phyloP scores from a whole-genome alignment of 176 grass and related monocot genomes.

The Lolium multiflorum region DNA sequence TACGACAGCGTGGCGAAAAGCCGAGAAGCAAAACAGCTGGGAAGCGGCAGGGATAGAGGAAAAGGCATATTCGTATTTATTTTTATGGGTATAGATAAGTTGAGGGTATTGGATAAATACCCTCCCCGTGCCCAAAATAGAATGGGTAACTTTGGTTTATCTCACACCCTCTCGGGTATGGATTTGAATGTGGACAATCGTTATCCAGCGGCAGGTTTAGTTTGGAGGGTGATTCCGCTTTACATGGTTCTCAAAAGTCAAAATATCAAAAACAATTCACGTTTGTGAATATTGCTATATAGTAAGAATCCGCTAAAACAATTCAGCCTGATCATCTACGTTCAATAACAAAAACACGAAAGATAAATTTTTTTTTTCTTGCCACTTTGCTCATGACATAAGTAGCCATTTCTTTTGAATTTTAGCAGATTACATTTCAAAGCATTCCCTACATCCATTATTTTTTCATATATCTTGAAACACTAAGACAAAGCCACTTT shows the following conservation, averaged over 20 bases:
- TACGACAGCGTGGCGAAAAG: not conserved
- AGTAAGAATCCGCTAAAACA: not conserved
- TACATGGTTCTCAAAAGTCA: not conserved
- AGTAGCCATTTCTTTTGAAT: not conserved
- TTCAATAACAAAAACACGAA: not conserved
- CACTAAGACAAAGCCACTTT: slow-evolving; percentile 11
- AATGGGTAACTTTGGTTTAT: not conserved
- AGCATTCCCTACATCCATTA: not conserved
- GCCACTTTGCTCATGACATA: slow-evolving; percentile 5
- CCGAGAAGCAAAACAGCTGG: not conserved
- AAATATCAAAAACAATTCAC: not conserved
- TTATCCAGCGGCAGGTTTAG: not conserved
- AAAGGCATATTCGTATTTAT: not conserved
- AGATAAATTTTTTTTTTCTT: not conserved
- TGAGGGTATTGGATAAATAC: not conserved
- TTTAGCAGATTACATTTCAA: not conserved
- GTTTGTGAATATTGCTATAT: not conserved
- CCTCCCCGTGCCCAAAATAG: not conserved
- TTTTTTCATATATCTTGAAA: not conserved
- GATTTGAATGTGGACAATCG: not conserved
- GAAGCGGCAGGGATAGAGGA: not conserved
- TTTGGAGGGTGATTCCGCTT: not conserved
- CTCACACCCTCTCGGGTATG: not conserved
- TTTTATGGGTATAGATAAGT: not conserved
- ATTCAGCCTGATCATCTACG: not conserved